These are phyloP conservation scores for Candida ulmi DNA, from an alignment of 805 yeast species.

Conservation along the genomic window DNA sequence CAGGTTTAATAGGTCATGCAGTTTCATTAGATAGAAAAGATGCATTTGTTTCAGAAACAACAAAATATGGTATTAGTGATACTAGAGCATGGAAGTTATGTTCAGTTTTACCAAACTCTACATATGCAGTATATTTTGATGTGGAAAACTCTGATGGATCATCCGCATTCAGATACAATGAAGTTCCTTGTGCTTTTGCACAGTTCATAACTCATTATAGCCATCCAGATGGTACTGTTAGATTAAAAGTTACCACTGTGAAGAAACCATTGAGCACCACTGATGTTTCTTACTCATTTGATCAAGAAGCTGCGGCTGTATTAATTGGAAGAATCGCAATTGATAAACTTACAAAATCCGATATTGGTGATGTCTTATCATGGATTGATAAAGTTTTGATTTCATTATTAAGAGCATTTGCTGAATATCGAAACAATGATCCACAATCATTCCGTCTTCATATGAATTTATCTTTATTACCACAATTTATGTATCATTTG, in stretches of 20 bases:
- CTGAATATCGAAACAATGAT: constrained; percentile 41
- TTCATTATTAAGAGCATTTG: constrained; percentile 41
- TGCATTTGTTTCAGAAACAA: constrained; percentile 11
- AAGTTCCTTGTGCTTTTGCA: constrained; percentile 28
- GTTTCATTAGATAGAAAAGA: constrained; percentile 35
- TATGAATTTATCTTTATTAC: constrained; percentile 63
- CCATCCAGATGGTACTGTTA: constrained; percentile 50
- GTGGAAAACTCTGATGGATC: constrained; percentile 23
- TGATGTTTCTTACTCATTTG: constrained; percentile 45
- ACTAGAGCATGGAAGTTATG: constrained; percentile 60
- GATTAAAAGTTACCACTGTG: constrained; percentile 58
- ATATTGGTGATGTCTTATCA: constrained; percentile 36
- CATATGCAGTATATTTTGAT: constrained; percentile 56
- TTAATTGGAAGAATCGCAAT: constrained; percentile 52
- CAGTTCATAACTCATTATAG: constrained; percentile 60
- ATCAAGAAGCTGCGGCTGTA: constrained; percentile 67
- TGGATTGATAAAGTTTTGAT: constrained; percentile 45
- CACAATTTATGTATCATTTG: constrained; percentile 92
- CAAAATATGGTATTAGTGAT: constrained; percentile 40
- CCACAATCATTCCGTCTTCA: not conserved
- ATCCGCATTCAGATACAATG: constrained; percentile 6
- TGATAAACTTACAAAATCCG: constrained; percentile 24
- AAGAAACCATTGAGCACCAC: constrained; percentile 38
- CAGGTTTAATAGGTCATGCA: constrained; percentile 62
- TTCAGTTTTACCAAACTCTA: constrained; percentile 47